Evolutionary conservation across 805 yeast genomes (phyloP), one percentile per base, ranked within the genome.

Genomic region (Candida sphagnicola): DNA sequence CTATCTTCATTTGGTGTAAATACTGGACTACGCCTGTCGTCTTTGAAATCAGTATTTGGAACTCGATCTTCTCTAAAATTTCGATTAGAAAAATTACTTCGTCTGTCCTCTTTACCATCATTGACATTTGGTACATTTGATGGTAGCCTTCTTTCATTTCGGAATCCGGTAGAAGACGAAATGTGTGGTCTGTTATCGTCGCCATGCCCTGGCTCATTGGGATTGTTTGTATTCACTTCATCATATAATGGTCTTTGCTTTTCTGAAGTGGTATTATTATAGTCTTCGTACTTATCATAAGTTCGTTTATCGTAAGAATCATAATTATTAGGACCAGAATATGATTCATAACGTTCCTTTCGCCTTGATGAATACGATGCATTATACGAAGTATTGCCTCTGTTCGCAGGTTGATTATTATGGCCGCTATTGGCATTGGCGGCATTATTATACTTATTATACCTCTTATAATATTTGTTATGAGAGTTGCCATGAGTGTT

Each of bases 91-190:
- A n/a, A 10, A 11, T 6, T 5, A 8, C 25, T 14, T 31, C 25
- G 6, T n/a, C 25, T 31, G 8, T 31, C 35, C 4, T 31, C 35
- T 14, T 31, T 31, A 14, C 8, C 8, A 26, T 34, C 30, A 24
- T 23, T 23, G 23, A 5, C 23, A 11, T 11, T 19, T 25, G 37
- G 8, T 15, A 15, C 5, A 10, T 14, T 4, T 8, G 38, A 35
- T 18, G 32, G 19, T 17, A 28, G 19, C 16, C 39, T 10, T 31
- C 39, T 37, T 16, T 37, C 39, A 17, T 37, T 31, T 23, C 39
- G 31, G 12, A 30, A 37, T 11, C 39, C 39, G 13, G 39, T 29
- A n/a, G 28, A 13, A 4, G 37, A 25, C 5, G 19, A 13, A 21
- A 15, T 11, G 8, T 10, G 16, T 13, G 18, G n/a, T 12, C 26